Base-by-base conservation (phyloP, 352 stramenopile species). In the Phytophthora brassicae region DNA sequence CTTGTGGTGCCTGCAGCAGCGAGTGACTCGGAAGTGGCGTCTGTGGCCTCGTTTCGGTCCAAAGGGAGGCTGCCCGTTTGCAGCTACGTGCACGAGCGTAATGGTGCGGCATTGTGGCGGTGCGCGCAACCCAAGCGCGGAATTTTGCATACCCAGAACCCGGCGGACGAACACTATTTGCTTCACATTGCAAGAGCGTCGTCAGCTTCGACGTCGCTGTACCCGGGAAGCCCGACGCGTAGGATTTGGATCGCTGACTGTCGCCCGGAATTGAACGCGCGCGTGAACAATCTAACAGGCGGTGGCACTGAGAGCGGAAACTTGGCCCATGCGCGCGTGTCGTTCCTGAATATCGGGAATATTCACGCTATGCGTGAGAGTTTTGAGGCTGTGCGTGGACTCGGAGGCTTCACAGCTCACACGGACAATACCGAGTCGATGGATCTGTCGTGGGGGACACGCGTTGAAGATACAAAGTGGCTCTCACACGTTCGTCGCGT, bases 311-410 rank as follows among this genome's bases (percentile, higher is more conserved):
- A 98, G 56, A 96, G 88, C 52, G 76, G 77, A 5, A 92, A 67
- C 47, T 72, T 90, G 13, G 65, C 74, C 12, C 90, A 96, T 45
- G 82, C 84, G 6, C 75, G 64, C 8, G 71, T 98, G 39, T 85
- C 69, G 8, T 97, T 96, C 57, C 74, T 97, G 14, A 91, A 96
- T 64, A 97, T 98, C 52, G 86, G 85, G 14, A 97, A 98, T 70
- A 98, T 98, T 55, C 92, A 98, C 61, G 89, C 86, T 7, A 95
- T 98, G 83, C 86, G 93, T 13, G 87, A 97, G 45, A 90, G 78
- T 58, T 70, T 97, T 17, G 79, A 93, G 48, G 73, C 64, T 36
- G 62, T 97, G 3, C 74, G 81, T 19, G 64, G 60, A 6, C 72
- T 92, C 22, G 75, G 89, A 0, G 60, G 72, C 5, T 72, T 85